phyloP scores from a whole-genome alignment of 2,329 filamentous ascomycete genomes.

The Pyrenochaeta sp. region DNA sequence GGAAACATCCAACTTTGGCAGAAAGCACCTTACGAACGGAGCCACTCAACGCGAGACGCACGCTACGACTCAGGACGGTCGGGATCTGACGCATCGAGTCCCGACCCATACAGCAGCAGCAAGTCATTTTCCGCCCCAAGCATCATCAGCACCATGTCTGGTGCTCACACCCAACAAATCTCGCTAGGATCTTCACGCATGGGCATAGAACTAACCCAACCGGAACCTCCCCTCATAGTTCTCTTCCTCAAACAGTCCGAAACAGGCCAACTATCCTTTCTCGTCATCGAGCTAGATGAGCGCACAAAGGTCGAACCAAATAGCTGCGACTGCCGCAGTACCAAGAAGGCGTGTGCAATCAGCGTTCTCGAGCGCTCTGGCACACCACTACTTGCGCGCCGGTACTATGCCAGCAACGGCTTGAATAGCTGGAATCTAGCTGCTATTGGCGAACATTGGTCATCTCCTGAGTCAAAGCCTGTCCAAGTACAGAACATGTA shows the following conservation, averaged over 20 bases:
- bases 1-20: slow-evolving; percentile 19
- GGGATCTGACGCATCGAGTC: slow-evolving; percentile 1
- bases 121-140: slow-evolving; percentile 3
- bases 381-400: slow-evolving; percentile 16
- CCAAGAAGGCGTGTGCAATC: slow-evolving; percentile 9
- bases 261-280: slow-evolving; percentile 15
- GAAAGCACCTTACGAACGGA: slow-evolving; percentile 3
- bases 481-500: slow-evolving; percentile 13
- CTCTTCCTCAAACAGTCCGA: slow-evolving; percentile 18
- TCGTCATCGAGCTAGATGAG: slow-evolving; percentile 18
- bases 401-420: slow-evolving; percentile 12
- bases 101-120: neutral
- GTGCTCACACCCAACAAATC: slow-evolving; percentile 9
- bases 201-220: slow-evolving; percentile 11
- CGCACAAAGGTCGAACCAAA: slow-evolving; percentile 15
- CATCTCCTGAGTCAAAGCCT: neutral
- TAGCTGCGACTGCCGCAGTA: slow-evolving; percentile 16
- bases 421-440: slow-evolving; percentile 23
- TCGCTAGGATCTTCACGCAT: slow-evolving; percentile 10
- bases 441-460: slow-evolving; percentile 13
- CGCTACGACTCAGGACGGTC: neutral
- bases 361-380: slow-evolving; percentile 15
- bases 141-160: slow-evolving; percentile 12
- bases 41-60: neutral
- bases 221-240: slow-evolving; percentile 14